phyloP scores from a whole-genome alignment of 2,329 filamentous ascomycete species.

The Bipolaris gigantea region DNA sequence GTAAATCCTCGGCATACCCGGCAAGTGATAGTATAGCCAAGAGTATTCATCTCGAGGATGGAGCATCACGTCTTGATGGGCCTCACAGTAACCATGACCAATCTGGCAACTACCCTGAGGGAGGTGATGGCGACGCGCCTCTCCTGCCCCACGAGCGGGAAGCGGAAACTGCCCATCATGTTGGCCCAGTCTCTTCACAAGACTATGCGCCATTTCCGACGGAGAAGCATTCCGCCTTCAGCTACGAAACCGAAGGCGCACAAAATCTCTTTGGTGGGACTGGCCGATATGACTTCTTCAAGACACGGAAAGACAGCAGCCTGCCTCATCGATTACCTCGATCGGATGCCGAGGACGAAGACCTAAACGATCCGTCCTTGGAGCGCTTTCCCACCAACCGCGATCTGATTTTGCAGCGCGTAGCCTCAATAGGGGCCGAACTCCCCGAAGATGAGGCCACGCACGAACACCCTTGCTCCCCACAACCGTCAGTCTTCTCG shows the following conservation, averaged over 20 bases:
- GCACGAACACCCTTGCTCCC: slow-evolving; percentile 23
- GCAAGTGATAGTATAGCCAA: slow-evolving; percentile 19
- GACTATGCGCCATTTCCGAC: slow-evolving; percentile 11
- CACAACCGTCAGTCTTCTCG: slow-evolving; percentile 28
- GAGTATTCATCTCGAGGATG: slow-evolving; percentile 15
- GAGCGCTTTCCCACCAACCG: slow-evolving; percentile 35
- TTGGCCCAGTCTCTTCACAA: slow-evolving; percentile 20
- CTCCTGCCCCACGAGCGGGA: slow-evolving; percentile 30
- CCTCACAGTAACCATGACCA: slow-evolving; percentile 9
- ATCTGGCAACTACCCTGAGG: background rate
- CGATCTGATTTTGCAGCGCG: slow-evolving; percentile 33
- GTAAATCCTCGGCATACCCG: slow-evolving; percentile 21
- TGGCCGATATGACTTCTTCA: slow-evolving; percentile 20
- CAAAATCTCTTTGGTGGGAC: slow-evolving; percentile 14
- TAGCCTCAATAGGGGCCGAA: slow-evolving; percentile 29
- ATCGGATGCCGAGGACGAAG: slow-evolving; percentile 34
- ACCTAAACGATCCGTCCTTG: slow-evolving; percentile 33
- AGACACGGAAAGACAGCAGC: slow-evolving; percentile 23
- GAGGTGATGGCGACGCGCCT: slow-evolving; percentile 17
- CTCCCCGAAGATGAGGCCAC: slow-evolving; percentile 32
- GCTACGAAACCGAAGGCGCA: slow-evolving; percentile 13
- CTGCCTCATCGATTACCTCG: slow-evolving; percentile 33
- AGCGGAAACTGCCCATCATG: slow-evolving; percentile 11
- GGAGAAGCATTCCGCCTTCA: slow-evolving; percentile 13
- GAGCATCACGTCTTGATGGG: slow-evolving; percentile 16